Conservation (phyloP, 106 monocot species). For the Hemerocallis citrina region DNA sequence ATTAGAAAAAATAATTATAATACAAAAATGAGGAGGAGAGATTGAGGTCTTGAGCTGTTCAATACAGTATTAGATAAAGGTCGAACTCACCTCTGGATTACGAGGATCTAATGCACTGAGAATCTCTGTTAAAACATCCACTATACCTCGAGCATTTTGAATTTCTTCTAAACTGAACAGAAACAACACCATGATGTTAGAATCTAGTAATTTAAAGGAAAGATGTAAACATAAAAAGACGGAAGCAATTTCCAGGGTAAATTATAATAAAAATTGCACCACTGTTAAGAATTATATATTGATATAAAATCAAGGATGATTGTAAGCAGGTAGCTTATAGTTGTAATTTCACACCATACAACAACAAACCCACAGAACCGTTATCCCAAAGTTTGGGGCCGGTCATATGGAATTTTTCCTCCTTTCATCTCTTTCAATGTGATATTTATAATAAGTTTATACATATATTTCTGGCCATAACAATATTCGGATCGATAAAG, state of each 20-base stretch:
- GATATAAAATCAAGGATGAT: background rate
- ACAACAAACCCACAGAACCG: too few relatives aligned
- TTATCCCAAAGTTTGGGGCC: too few relatives aligned
- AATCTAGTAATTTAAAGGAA: background rate
- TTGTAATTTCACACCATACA: too few relatives aligned
- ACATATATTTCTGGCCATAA: too few relatives aligned
- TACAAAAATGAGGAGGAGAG: background rate
- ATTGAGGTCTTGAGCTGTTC: background rate
- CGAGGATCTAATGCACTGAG: conserved; percentile 21
- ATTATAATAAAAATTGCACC: background rate
- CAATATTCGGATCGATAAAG: too few relatives aligned
- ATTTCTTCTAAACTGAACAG: conserved; percentile 15
- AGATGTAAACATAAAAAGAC: background rate
- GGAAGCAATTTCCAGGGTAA: background rate
- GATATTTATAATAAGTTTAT: too few relatives aligned
- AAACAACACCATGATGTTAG: conserved; percentile 1
- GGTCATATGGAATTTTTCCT: too few relatives aligned
- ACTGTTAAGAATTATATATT: background rate
- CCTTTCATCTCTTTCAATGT: too few relatives aligned
- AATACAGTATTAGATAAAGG: background rate
- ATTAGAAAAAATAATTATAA: background rate
- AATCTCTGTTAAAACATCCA: conserved; percentile 18
- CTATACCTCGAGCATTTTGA: conserved; percentile 29
- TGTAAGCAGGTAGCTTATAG: too few relatives aligned
- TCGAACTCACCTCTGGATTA: conserved; percentile 16